Base-by-base conservation (phyloP, 441 rosid species). In the Bruguiera hainesii region DNA sequence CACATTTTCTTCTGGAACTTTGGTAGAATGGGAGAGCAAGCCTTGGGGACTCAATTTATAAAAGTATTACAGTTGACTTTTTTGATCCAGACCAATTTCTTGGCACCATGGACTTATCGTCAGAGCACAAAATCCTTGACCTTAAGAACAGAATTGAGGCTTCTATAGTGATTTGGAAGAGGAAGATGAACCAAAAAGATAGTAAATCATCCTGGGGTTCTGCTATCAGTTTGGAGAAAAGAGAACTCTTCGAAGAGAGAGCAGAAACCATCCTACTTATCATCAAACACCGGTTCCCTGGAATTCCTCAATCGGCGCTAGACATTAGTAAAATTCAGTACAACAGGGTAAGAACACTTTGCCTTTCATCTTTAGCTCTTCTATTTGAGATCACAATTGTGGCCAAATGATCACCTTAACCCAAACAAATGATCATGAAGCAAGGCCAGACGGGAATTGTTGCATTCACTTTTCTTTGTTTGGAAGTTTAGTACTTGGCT, bases 91-190 rank as follows among this genome's bases (percentile, higher is more conserved):
- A 88, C 37, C 85, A 85, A n/a, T 86, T 95, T 57, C 89, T 95
- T 18, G 75, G 83, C 49, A 70, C 88, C 10, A 82, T 88, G 87
- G 97, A 93, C 72, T 65, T 93, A 60, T 79, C 99, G 67, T 82
- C 95, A 16, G 99, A 95, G 73, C 97, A 87, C 75, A 95, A 93
- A 74, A 83, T 88, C 57, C 75, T 92, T 31, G 98, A 95, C 76
- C 87, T 95, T 6, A 89, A 92, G 89, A 88, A 92, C 75, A 92
- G 87, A 75, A 79, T 95, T 10, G 97, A 95, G 87, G 98, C 99
- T 55, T 95, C 98, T 1, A 85, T 83, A 64, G 84, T 87, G 67
- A 95, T 95, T 66, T 95, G 98, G 99, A 87, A 77, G 79, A 84
- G 98, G 77, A 95, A 95, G 73, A 87, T 93, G 85, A 80, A 73